These are phyloP conservation scores for Naegleria lovaniensis DNA, from an alignment of 208 protist genomes.

Conservation along the genomic window DNA sequence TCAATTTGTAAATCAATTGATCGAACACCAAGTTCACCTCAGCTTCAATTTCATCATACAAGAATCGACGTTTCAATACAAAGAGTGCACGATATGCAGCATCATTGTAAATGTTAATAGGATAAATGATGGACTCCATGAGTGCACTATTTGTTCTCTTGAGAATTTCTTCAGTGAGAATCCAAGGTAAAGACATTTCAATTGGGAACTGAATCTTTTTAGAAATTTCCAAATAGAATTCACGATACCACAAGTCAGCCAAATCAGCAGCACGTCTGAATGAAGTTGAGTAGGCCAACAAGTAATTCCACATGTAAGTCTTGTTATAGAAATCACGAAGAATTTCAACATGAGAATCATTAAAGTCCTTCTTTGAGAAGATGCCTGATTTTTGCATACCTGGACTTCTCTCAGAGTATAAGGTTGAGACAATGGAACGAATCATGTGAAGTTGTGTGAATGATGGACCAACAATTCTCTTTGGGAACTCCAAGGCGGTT, in stretches of 20 bases:
- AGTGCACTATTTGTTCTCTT: slow-evolving; percentile 39
- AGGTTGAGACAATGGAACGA: slow-evolving; percentile 17
- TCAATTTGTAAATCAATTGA: slow-evolving; percentile 59
- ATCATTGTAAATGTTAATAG: slow-evolving; percentile 68
- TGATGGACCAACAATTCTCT: slow-evolving; percentile 18
- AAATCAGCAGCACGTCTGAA: slow-evolving; percentile 43
- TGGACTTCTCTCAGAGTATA: slow-evolving; percentile 15
- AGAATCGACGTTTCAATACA: slow-evolving; percentile 47
- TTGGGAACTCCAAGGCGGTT: background rate
- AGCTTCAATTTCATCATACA: slow-evolving; percentile 68
- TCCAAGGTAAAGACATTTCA: slow-evolving; percentile 66
- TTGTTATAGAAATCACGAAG: slow-evolving; percentile 43
- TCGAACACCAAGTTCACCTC: slow-evolving; percentile 65
- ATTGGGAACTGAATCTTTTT: slow-evolving; percentile 59
- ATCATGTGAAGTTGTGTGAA: slow-evolving; percentile 33
- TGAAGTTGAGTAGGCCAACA: slow-evolving; percentile 41
- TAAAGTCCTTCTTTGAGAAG: slow-evolving; percentile 46
- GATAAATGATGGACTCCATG: slow-evolving; percentile 45
- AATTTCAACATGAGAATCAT: slow-evolving; percentile 25
- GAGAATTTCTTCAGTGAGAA: slow-evolving; percentile 59
- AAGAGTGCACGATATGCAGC: slow-evolving; percentile 51
- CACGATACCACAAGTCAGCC: slow-evolving; percentile 60
- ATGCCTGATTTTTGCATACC: slow-evolving; percentile 21
- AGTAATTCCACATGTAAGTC: slow-evolving; percentile 49
- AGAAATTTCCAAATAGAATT: slow-evolving; percentile 61